Conservation (phyloP, 148 eudicot species). For the Diospyros lotus region DNA sequence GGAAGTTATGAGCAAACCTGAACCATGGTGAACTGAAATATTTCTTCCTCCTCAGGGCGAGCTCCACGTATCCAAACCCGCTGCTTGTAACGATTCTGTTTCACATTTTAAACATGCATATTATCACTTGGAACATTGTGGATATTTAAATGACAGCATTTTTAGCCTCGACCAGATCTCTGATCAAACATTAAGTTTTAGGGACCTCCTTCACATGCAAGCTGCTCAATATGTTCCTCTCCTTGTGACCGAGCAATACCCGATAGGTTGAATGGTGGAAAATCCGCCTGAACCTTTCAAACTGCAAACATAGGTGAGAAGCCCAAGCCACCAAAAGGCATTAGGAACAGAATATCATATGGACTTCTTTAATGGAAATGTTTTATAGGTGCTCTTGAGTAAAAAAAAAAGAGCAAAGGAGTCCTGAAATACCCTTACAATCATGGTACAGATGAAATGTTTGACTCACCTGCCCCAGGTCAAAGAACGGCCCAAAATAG, state of each 20-base stretch:
- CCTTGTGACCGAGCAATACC: constrained; percentile 78
- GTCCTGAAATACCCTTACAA: background rate
- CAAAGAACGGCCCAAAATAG: constrained; percentile 88
- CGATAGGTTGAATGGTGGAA: constrained; percentile 84
- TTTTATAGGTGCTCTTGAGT: too few species aligned
- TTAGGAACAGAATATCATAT: background rate
- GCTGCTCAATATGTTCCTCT: constrained; percentile 75
- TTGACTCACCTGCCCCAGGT: constrained; percentile 77
- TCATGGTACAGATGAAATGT: background rate
- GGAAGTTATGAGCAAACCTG: constrained; percentile 45
- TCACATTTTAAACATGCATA: constrained; percentile 13
- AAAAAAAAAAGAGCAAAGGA: too few species aligned
- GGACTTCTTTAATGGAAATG: background rate
- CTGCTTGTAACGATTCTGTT: constrained; percentile 68
- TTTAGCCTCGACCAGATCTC: background rate
- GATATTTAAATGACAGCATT: background rate
- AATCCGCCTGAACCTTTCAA: constrained; percentile 83
- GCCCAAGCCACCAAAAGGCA: background rate
- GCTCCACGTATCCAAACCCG: constrained; percentile 85
- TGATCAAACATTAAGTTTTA: background rate
- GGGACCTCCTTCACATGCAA: constrained; percentile 73
- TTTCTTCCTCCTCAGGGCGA: constrained; percentile 87
- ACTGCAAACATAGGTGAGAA: constrained; percentile 36
- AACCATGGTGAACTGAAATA: constrained; percentile 80
- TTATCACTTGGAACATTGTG: background rate